Evolutionary conservation across 495 filamentous ascomycete species (phyloP), one percentile per base, ranked within the genome.

Genomic region (Immersiella caudata): DNA sequence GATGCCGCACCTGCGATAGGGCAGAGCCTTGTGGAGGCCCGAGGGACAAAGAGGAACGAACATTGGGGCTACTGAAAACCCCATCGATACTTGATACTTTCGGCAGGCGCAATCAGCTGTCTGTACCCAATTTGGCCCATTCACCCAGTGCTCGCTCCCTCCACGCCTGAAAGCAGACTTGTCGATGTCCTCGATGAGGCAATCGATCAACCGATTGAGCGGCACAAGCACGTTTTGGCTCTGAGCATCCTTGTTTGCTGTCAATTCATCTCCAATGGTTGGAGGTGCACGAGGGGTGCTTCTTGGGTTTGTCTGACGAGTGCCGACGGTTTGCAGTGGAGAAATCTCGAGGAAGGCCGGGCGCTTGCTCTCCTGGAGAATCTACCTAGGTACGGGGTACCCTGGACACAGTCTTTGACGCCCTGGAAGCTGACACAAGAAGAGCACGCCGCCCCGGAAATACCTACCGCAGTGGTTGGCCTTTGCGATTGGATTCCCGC

Each of bases 1-100:
- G 63, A 26, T 46, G 24, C 57, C 50, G 27, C 18, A 46, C 29
- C 26, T 64, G 46, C 40, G 40, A 46, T 46, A 18, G 40, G 40
- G 40, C 40, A 5, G 40, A 46, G 40, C 40, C 40, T 46, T 46
- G 40, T 46, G 40, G 40, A 46, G 40, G 40, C 40, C 2, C 40
- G 40, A 46, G 11, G 11, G 40, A 46, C 40, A 46, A 46, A 46
- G 40, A 46, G 40, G 40, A 12, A 18, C 16, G 40, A 46, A 33
- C n/a, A 8, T 8, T 33, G 29, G 29, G 29, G 8, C 29, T 8
- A 8, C 29, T 33, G 29, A 8, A n/a, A 33, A 33, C 40, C 40
- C 40, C 40, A 18, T 46, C 40, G 40, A 6, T 46, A 46, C 40
- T 46, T 46, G 16, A 33, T 33, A 46, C 40, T 46, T 46, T 18